phyloP scores from a whole-genome alignment of 305 asterid species.

The Ruellia speciosa region DNA sequence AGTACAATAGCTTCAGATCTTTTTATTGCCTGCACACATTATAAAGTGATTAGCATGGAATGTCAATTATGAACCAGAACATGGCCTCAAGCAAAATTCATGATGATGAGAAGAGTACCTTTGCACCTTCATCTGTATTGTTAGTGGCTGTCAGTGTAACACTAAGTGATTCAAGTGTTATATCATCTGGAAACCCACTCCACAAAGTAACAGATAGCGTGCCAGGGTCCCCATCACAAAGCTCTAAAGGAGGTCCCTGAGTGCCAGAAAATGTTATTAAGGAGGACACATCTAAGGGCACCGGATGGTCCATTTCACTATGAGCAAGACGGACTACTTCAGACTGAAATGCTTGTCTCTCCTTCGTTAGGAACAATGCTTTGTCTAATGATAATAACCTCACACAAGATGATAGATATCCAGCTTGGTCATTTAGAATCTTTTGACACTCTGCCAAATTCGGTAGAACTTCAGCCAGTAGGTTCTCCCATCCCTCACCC shows the following conservation, averaged over 20 bases:
- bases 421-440: conserved; percentile 89
- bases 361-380: conserved; percentile 73
- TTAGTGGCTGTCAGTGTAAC: conserved; percentile 78
- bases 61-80: conserved; percentile 21
- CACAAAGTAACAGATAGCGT: conserved; percentile 71
- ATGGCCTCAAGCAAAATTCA: conserved; percentile 22
- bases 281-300: conserved; percentile 93
- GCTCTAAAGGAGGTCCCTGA: conserved; percentile 82
- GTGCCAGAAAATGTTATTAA: conserved; percentile 87
- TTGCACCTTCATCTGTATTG: conserved; percentile 89
- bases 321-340: conserved; percentile 96
- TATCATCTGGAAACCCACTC: conserved; percentile 98
- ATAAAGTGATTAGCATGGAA: conserved; percentile 21
- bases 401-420: conserved; percentile 96
- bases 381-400: conserved; percentile 82
- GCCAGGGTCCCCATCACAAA: conserved; percentile 98
- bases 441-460: conserved; percentile 92
- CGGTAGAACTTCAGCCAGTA: conserved; percentile 94
- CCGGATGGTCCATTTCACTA: conserved; percentile 92
- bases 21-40: conserved; percentile 60
- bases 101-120: conserved; percentile 48
- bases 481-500: conserved; percentile 98
- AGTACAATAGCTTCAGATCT: conserved; percentile 72
- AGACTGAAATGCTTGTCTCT: conserved; percentile 89
- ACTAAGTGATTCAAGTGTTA: conserved; percentile 89